phyloP scores from a whole-genome alignment of 306 rosid genomes.

The Heteromeles arbutifolia region DNA sequence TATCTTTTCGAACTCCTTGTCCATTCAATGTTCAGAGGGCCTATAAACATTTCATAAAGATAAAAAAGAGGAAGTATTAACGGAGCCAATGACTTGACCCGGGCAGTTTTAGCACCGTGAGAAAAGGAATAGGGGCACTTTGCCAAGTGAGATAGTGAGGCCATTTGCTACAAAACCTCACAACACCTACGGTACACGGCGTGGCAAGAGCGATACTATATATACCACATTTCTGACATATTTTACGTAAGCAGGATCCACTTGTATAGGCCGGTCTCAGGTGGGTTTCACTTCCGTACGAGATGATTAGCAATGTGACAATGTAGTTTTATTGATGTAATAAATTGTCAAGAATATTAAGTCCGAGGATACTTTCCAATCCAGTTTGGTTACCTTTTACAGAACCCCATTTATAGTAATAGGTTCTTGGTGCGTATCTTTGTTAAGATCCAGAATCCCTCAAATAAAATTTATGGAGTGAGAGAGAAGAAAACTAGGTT shows the following conservation, averaged over 20 bases:
- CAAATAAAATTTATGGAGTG: not conserved
- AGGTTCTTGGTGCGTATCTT: not conserved
- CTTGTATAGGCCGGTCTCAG: not conserved
- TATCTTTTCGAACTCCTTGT: not conserved
- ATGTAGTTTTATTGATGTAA: not conserved
- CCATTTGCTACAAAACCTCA: not conserved
- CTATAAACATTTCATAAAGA: not conserved
- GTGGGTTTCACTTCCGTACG: not conserved
- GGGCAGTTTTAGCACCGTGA: not conserved
- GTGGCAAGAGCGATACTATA: not conserved
- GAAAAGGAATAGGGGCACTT: not conserved
- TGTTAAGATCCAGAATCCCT: not conserved
- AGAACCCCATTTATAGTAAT: not conserved
- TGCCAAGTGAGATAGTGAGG: not conserved
- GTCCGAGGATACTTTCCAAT: not conserved
- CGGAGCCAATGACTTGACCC: not conserved
- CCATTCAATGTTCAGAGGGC: not conserved
- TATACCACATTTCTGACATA: not conserved
- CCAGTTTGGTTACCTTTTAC: not conserved
- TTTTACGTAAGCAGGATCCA: not conserved
- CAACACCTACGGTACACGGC: not conserved
- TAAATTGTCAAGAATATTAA: not conserved
- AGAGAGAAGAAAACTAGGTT: constrained; percentile 16
- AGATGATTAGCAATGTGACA: not conserved
- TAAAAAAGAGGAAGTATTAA: not conserved